A percentile compares a stretch with the other conserved stretches of the same genome.
Conservation (phyloP, 1,284 basidiomycete genomes). For the Termitomyces sp. region DNA sequence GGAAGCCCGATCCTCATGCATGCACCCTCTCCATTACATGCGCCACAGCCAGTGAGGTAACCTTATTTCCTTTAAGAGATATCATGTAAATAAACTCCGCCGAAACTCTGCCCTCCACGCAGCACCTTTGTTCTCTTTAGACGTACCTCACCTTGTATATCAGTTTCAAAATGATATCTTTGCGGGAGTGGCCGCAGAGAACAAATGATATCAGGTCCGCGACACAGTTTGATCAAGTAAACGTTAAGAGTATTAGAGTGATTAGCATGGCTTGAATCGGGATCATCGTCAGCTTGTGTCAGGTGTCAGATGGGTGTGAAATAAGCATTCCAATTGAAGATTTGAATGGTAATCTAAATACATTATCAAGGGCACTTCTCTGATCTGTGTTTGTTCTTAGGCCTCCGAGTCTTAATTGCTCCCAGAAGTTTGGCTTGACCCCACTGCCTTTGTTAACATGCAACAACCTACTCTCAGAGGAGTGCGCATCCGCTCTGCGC, state of each 20-base stretch:
- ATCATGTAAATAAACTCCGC: constrained; percentile 17
- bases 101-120: constrained; percentile 2
- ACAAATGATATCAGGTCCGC: not conserved
- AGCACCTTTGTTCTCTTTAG: not conserved
- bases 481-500: constrained; percentile 67
- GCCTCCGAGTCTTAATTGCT: constrained; percentile 5
- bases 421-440: constrained; percentile 17
- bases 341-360: constrained; percentile 30
- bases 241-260: constrained; percentile 23
- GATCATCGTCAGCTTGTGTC: not conserved
- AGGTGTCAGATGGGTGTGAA: constrained; percentile 9
- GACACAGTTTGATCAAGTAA: constrained; percentile 14
- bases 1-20: constrained; percentile 9
- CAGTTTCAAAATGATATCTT: not conserved
- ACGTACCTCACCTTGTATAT: not conserved
- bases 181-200: not conserved
- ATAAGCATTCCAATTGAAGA: constrained; percentile 14
- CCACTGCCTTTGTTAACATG: constrained; percentile 30
- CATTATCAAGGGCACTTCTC: constrained; percentile 20
- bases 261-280: constrained; percentile 22
- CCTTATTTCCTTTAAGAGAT: constrained; percentile 19
- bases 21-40: constrained; percentile 7
- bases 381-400: constrained; percentile 12
- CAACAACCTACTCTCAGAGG: constrained; percentile 70
- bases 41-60: constrained; percentile 17